Percentiles rank a stretch among this genome's conserved stretches.
Evolutionary conservation across 257 asterid genomes (phyloP).

Genomic region (Datura wrightii): DNA sequence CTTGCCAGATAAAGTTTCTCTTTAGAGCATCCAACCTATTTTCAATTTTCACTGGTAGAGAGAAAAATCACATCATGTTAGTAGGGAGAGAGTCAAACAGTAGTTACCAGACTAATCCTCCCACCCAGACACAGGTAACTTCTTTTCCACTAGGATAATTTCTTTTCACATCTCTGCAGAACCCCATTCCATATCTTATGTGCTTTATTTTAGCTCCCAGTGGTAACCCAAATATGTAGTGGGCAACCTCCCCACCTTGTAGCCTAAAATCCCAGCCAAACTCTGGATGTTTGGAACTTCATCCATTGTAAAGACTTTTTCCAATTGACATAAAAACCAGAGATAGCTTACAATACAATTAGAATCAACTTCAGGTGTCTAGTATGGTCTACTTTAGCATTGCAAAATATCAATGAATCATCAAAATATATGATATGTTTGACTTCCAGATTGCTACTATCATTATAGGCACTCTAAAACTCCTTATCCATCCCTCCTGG

Average conservation of each 20-base stretch:
- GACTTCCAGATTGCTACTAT: background rate
- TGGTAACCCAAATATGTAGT: background rate
- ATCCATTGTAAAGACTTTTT: background rate
- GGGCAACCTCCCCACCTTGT: background rate
- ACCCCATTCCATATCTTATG: background rate
- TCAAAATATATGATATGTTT: background rate
- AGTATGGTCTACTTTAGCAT: background rate
- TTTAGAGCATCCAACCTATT: background rate
- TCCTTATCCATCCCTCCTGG: background rate
- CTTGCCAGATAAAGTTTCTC: background rate
- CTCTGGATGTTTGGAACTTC: background rate
- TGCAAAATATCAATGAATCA: background rate
- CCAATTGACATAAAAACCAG: background rate
- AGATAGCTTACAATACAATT: background rate
- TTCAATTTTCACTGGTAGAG: background rate
- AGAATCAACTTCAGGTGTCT: background rate
- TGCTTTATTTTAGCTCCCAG: background rate
- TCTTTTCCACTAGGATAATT: background rate
- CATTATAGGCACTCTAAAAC: background rate
- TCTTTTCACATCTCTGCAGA: background rate
- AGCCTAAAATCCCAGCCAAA: background rate
- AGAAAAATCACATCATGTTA: background rate
- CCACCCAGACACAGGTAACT: background rate
- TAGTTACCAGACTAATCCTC: background rate
- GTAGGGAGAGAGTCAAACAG: background rate